A percentile compares a stretch with the other conserved stretches of the same genome.
phyloP scores from a whole-genome alignment of 192 early-diverging fungal genomes.

The Polychytrium aggregatum region DNA sequence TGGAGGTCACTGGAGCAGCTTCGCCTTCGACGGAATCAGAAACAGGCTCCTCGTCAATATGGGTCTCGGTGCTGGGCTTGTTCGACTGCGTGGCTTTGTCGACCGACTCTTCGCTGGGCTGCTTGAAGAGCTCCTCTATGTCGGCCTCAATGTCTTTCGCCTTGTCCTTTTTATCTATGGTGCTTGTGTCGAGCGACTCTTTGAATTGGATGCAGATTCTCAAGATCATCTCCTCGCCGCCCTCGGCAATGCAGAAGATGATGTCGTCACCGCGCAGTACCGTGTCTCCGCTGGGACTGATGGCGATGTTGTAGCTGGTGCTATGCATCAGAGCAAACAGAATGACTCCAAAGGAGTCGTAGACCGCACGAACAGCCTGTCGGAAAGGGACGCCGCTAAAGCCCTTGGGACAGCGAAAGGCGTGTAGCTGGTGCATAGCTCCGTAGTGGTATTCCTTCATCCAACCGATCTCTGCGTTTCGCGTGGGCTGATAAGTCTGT shows the following conservation, averaged over 20 bases:
- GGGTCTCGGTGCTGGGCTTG: too few relatives aligned
- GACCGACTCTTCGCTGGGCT: not conserved
- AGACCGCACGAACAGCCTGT: constrained; percentile 24
- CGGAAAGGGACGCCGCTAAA: constrained; percentile 25
- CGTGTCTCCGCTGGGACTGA: constrained; percentile 26
- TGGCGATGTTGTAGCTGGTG: constrained; percentile 21
- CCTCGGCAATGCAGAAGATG: constrained; percentile 22
- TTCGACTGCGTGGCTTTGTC: too few relatives aligned
- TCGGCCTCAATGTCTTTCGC: too few relatives aligned
- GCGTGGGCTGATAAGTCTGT: constrained; percentile 21
- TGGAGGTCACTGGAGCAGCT: not conserved
- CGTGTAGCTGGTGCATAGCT: constrained; percentile 28
- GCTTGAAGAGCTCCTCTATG: constrained; percentile 3
- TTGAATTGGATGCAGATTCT: constrained; percentile 32
- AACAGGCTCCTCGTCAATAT: too few relatives aligned
- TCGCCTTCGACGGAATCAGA: not conserved
- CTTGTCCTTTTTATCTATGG: constrained; percentile 15
- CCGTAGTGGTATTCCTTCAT: constrained; percentile 34
- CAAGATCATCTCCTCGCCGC: constrained; percentile 31
- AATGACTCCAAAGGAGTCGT: constrained; percentile 22
- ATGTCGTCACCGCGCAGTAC: constrained; percentile 24
- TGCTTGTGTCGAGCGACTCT: too few relatives aligned
- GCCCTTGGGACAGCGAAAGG: constrained; percentile 30
- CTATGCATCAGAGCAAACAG: constrained; percentile 32
- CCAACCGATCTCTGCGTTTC: constrained; percentile 16